These are phyloP conservation scores for Persicaria maculosa DNA, from an alignment of 148 eudicot genomes.

Conservation along the genomic window DNA sequence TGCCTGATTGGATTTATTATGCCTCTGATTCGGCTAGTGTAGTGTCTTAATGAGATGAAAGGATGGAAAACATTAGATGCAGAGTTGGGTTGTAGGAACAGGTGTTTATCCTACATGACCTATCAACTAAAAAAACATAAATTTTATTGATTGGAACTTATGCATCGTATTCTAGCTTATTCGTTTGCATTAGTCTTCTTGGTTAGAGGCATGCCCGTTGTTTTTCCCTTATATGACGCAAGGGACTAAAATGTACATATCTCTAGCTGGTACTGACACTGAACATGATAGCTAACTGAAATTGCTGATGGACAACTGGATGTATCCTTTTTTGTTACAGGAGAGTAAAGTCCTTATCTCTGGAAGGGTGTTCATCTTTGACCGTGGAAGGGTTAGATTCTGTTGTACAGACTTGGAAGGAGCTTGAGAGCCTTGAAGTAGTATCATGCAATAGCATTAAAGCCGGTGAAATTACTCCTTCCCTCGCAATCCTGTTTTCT, in stretches of 20 bases:
- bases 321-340: constrained; percentile 25
- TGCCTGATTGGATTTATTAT: not conserved
- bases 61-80: not conserved
- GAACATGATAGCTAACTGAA: not conserved
- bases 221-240: not conserved
- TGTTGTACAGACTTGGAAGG: constrained; percentile 70
- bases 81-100: not conserved
- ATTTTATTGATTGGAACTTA: not conserved
- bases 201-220: not conserved
- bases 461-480: constrained; percentile 69
- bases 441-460: constrained; percentile 84
- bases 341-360: constrained; percentile 55
- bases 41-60: not conserved
- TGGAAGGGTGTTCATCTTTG: constrained; percentile 89
- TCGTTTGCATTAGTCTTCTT: not conserved
- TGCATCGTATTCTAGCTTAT: not conserved
- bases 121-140: not conserved
- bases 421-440: constrained; percentile 61
- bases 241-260: not conserved
- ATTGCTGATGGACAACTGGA: constrained; percentile 8
- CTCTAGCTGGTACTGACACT: not conserved
- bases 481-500: constrained; percentile 66
- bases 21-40: not conserved
- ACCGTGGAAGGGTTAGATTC: constrained; percentile 72
- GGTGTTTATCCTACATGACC: not conserved